These are phyloP conservation scores for Sorghum bicolor DNA, from an alignment of 176 grass and related monocot species.

Conservation along the genomic window DNA sequence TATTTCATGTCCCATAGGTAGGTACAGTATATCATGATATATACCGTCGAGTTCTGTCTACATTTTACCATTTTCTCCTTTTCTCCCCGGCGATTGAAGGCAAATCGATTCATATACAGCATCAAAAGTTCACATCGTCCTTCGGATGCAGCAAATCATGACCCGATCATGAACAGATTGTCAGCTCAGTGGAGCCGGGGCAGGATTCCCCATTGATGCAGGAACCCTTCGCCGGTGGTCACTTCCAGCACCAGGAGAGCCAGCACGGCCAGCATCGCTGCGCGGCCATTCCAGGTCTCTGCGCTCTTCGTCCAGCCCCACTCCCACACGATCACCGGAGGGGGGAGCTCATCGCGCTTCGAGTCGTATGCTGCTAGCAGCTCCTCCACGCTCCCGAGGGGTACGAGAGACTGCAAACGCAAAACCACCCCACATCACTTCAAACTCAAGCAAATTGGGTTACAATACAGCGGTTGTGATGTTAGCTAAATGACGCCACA, in stretches of 20 bases:
- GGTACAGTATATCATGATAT: background rate
- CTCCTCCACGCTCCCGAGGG: slow-evolving; percentile 94
- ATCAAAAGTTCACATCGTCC: background rate
- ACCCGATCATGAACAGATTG: background rate
- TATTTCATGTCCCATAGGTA: background rate
- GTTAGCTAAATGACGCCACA: background rate
- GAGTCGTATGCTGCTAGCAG: slow-evolving; percentile 85
- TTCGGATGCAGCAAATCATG: slow-evolving; percentile 28
- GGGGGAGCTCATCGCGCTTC: slow-evolving; percentile 74
- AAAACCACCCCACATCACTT: slow-evolving; percentile 27
- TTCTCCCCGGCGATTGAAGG: background rate
- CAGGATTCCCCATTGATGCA: slow-evolving; percentile 95
- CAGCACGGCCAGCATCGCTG: slow-evolving; percentile 91
- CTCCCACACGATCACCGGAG: slow-evolving; percentile 86
- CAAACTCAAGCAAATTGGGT: background rate
- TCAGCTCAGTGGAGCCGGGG: slow-evolving; percentile 9
- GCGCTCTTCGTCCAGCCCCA: slow-evolving; percentile 99
- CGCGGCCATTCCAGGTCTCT: slow-evolving; percentile 95
- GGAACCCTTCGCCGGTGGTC: slow-evolving; percentile 86
- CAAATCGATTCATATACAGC: slow-evolving; percentile 32
- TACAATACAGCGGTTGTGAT: background rate
- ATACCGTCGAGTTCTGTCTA: background rate
- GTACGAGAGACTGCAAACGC: slow-evolving; percentile 78
- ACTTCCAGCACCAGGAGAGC: slow-evolving; percentile 79
- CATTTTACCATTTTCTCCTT: background rate